These are phyloP conservation scores for Ananas comosus DNA, from an alignment of 176 grass and related monocot genomes.

Conservation along the genomic window DNA sequence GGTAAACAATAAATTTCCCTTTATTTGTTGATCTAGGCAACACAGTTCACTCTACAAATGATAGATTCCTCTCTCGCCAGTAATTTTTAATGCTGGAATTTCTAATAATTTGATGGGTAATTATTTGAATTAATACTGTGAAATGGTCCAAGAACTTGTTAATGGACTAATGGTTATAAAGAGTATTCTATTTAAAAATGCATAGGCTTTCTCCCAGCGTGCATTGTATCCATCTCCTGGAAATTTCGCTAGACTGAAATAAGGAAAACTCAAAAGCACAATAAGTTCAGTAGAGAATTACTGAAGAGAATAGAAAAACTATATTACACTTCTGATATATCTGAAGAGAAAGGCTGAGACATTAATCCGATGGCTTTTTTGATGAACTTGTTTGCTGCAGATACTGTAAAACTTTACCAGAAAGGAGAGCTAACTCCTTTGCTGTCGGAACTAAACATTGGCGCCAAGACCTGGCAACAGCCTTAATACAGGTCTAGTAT, in stretches of 20 bases:
- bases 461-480: slow-evolving; percentile 35
- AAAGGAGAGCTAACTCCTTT: slow-evolving; percentile 64
- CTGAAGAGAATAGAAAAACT: not conserved
- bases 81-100: not conserved
- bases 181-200: too few relatives aligned
- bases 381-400: slow-evolving; percentile 27
- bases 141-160: too few relatives aligned
- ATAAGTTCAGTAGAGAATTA: too few relatives aligned
- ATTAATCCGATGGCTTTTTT: slow-evolving; percentile 2
- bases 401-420: slow-evolving; percentile 74
- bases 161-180: too few relatives aligned
- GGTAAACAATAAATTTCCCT: slow-evolving; percentile 33
- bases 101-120: not conserved
- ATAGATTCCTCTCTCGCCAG: slow-evolving; percentile 8
- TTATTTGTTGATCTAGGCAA: not conserved
- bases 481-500: not conserved
- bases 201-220: too few relatives aligned
- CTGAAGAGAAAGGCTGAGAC: not conserved
- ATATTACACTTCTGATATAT: slow-evolving; percentile 5
- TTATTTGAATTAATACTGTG: not conserved
- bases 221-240: too few relatives aligned
- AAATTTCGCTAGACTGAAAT: too few relatives aligned
- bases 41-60: not conserved
- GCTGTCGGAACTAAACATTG: slow-evolving; percentile 49
- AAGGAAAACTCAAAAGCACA: too few relatives aligned